phyloP scores from a whole-genome alignment of 805 yeast genomes.

The Candida silvicultrix region DNA sequence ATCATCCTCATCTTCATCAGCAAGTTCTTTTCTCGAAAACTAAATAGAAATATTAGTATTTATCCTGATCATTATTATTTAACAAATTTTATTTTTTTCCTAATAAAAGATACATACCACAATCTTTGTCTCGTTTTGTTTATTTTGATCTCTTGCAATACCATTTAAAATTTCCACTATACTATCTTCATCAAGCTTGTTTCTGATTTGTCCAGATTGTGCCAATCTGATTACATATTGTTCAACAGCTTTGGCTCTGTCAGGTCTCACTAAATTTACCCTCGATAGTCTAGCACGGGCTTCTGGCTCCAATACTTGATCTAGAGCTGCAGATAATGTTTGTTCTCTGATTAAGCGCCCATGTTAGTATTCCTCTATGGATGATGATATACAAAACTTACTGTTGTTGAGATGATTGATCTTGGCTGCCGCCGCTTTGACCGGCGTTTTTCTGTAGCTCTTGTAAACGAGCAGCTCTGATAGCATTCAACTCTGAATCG shows the following conservation, averaged over 20 bases:
- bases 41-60: background rate
- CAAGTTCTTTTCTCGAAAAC: conserved; percentile 18
- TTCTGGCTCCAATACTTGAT: conserved; percentile 70
- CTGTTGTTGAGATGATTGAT: conserved; percentile 5
- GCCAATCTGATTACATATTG: conserved; percentile 67
- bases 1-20: conserved; percentile 26
- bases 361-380: conserved; percentile 5
- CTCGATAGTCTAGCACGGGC: conserved; percentile 87
- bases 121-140: conserved; percentile 57
- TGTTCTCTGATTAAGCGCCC: conserved; percentile 9
- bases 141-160: conserved; percentile 66
- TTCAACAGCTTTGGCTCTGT: conserved; percentile 85
- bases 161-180: conserved; percentile 80
- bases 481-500: conserved; percentile 80
- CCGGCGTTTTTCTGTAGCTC: conserved; percentile 65
- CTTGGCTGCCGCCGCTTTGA: conserved; percentile 16
- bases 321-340: conserved; percentile 29
- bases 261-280: conserved; percentile 85
- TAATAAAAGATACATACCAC: too few species aligned
- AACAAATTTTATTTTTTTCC: too few species aligned
- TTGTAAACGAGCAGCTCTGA: conserved; percentile 85
- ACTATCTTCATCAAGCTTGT: conserved; percentile 75
- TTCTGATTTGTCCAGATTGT: conserved; percentile 67
- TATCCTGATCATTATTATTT: too few species aligned
- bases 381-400: conserved; percentile 3